Evolutionary conservation across 202 grass and related monocot genomes (phyloP), one percentile per base, ranked within the genome.

Genomic region (Setaria viridis): DNA sequence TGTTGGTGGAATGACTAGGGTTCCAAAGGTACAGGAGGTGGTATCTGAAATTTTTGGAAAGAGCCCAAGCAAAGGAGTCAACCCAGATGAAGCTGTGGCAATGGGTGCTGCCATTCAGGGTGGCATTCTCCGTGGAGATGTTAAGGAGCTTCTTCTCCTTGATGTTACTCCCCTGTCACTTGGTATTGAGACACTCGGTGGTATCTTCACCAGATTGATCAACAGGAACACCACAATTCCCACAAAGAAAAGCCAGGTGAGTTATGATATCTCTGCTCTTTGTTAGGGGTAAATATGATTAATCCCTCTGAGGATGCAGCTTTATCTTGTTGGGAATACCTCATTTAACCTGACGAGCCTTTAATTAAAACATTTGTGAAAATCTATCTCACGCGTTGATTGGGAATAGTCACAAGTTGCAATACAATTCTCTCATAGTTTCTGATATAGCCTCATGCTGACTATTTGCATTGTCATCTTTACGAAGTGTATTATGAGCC

Each of bases 1-100:
- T 87, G 95, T 98, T 72, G 95, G 93, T 92, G 95, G 93, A 42
- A 98, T 98, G 95, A 94, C 95, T 59, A 92, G 95, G 84, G 95
- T 98, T 89, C 93, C 95, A 34, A 98, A 98, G 93, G 89, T 98
- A 35, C 95, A 98, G 80, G 88, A 94, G 84, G 74, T 94, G 35
- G 95, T 98, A 29, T 87, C 93, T 63, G 89, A 92, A 65, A 95
- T 98, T 58, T 97, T 98, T 62, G 93, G 95, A 17, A 95, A 92
- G 86, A 90, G 73, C 55, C 93, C 95, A 14, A 95, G 95, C 74
- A 98, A 98, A 88, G 95, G 95, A 17, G 93, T 98, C 29, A 98
- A 98, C 75, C 95, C 93, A 71, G 93, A 98, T 89, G 95, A 98
- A 88, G 91, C 93, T 34, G 93, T 98, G 47, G 95, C 95, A 15